phyloP scores from a whole-genome alignment of 108 stramenopile genomes.

The Mediolabrus comicus region DNA sequence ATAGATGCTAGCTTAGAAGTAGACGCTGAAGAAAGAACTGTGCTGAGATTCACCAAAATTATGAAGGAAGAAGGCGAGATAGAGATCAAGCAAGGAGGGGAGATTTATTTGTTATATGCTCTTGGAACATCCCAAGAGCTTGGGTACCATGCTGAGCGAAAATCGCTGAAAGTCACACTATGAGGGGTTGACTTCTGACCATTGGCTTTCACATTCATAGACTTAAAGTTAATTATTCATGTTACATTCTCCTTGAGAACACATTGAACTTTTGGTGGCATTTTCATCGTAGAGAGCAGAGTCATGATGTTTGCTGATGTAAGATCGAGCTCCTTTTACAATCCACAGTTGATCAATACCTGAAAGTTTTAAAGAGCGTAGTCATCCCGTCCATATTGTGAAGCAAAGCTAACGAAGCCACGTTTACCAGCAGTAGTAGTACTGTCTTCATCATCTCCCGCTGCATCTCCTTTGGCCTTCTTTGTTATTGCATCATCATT shows the following conservation, averaged over 20 bases:
- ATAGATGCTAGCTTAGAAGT: background rate
- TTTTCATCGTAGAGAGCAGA: too few species aligned
- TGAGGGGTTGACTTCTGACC: background rate
- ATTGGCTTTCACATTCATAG: background rate
- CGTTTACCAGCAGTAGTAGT: constrained; percentile 9
- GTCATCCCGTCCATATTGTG: constrained; percentile 32
- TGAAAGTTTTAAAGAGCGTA: constrained; percentile 21
- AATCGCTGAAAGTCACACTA: background rate
- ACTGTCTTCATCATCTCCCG: background rate
- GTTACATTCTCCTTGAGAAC: background rate
- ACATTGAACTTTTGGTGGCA: too few species aligned
- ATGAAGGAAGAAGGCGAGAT: background rate
- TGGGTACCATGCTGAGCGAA: background rate
- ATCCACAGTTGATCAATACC: background rate
- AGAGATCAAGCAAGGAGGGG: background rate
- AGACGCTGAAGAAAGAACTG: too few species aligned
- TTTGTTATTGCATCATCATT: background rate
- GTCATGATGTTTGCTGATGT: too few species aligned
- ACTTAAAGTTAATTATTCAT: background rate
- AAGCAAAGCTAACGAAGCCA: constrained; percentile 29
- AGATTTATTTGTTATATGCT: background rate
- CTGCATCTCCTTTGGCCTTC: background rate
- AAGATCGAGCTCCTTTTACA: too few species aligned
- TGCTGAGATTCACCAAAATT: background rate
- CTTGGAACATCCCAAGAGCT: background rate